phyloP scores from a whole-genome alignment of 2,329 filamentous ascomycete genomes.

The Trichoderma afroharzianum region DNA sequence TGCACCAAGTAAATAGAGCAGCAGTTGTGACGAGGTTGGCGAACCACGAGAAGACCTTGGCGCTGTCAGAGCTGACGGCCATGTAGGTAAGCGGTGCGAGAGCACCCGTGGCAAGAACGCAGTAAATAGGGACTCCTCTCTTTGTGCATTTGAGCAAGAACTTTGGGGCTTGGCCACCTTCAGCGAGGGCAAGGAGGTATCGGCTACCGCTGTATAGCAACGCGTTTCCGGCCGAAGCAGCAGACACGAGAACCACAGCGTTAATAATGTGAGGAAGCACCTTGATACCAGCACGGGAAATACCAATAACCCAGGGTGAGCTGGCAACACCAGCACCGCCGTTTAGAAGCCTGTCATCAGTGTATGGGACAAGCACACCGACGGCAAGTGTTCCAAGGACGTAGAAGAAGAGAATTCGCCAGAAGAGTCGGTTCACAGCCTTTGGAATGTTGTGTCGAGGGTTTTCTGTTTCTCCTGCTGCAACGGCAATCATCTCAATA shows the following conservation, averaged over 20 bases:
- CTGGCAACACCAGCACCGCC: slow-evolving; percentile 53
- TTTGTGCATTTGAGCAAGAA: slow-evolving; percentile 56
- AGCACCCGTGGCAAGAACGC: slow-evolving; percentile 45
- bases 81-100: slow-evolving; percentile 51
- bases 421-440: slow-evolving; percentile 71
- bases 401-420: slow-evolving; percentile 68
- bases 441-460: slow-evolving; percentile 62
- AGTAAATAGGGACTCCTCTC: slow-evolving; percentile 56
- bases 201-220: slow-evolving; percentile 46
- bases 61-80: slow-evolving; percentile 42
- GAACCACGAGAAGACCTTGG: slow-evolving; percentile 51
- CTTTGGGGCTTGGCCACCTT: slow-evolving; percentile 39
- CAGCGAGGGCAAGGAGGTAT: slow-evolving; percentile 47
- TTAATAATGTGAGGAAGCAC: slow-evolving; percentile 55
- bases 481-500: slow-evolving; percentile 61
- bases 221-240: slow-evolving; percentile 43
- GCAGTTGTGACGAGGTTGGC: slow-evolving; percentile 51
- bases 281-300: slow-evolving; percentile 48
- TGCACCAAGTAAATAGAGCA: slow-evolving; percentile 41
- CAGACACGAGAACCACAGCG: slow-evolving; percentile 57
- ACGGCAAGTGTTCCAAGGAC: slow-evolving; percentile 60
- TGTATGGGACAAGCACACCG: slow-evolving; percentile 52
- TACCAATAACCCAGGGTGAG: slow-evolving; percentile 60
- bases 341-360: slow-evolving; percentile 43
- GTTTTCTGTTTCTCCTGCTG: slow-evolving; percentile 58